phyloP scores from a whole-genome alignment of 257 asterid species.

The Agastache rugosa region DNA sequence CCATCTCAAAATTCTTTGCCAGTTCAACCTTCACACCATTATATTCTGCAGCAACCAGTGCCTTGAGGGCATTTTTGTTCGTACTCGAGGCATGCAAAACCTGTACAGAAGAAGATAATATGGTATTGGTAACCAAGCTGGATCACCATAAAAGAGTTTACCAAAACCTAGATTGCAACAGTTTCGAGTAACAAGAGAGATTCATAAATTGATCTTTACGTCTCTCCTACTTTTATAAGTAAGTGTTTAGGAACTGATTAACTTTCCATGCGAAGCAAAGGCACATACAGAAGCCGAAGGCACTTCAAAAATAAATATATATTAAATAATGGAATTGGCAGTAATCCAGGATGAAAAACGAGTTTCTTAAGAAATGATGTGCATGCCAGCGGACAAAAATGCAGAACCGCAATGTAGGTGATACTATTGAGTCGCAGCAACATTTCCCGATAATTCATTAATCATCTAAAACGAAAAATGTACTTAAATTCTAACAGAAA shows the following conservation, averaged over 20 bases:
- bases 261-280: neutral
- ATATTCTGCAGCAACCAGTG: slow-evolving; percentile 71
- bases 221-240: neutral
- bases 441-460: neutral
- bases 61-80: slow-evolving; percentile 64
- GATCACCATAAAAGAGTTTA: neutral
- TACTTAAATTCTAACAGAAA: neutral
- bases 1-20: slow-evolving; percentile 65
- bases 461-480: neutral
- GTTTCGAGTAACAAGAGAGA: neutral
- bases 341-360: neutral
- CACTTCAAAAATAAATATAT: neutral
- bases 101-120: slow-evolving; percentile 41
- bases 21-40: slow-evolving; percentile 64
- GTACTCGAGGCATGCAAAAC: slow-evolving; percentile 51
- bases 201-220: neutral
- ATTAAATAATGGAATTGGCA: neutral
- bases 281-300: neutral
- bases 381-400: neutral
- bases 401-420: neutral
- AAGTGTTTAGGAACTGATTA: neutral
- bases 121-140: slow-evolving; percentile 16
- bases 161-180: neutral
- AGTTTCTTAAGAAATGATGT: neutral
- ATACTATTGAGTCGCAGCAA: neutral